A percentile compares a stretch with the other conserved stretches of the same genome.
Evolutionary conservation across 192 early-diverging fungal species (phyloP).

Genomic region (Backusella sp.): DNA sequence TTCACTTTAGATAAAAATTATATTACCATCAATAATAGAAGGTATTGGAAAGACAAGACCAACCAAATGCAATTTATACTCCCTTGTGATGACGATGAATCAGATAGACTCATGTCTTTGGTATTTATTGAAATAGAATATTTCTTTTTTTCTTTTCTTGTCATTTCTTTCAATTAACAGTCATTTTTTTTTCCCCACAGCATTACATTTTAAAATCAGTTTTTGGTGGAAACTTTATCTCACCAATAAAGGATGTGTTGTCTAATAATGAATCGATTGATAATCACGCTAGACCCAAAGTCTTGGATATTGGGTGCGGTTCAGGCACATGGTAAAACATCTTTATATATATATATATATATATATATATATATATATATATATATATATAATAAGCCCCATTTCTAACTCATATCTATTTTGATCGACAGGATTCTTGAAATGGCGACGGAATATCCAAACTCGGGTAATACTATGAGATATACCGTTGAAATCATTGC

Average conservation of each 20-base stretch:
- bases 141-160: neutral
- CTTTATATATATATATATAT: neutral
- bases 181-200: neutral
- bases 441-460: constrained; percentile 34
- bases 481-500: neutral
- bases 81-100: constrained; percentile 16
- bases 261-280: neutral
- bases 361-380: neutral
- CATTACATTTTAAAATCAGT: constrained; percentile 24
- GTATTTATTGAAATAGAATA: neutral
- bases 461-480: constrained; percentile 5
- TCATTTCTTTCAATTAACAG: neutral
- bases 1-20: neutral
- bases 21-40: neutral
- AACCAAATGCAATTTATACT: neutral
- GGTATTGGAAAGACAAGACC: neutral
- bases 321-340: neutral
- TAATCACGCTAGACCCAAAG: neutral
- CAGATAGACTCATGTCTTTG: constrained; percentile 11
- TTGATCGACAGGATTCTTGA: constrained; percentile 27
- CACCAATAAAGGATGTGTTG: constrained; percentile 11
- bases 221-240: constrained; percentile 19
- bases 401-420: neutral
- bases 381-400: neutral
- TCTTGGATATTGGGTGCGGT: constrained; percentile 21